Evolutionary conservation across 2,329 filamentous ascomycete species (phyloP).

Genomic region (Botryotinia globosa): DNA sequence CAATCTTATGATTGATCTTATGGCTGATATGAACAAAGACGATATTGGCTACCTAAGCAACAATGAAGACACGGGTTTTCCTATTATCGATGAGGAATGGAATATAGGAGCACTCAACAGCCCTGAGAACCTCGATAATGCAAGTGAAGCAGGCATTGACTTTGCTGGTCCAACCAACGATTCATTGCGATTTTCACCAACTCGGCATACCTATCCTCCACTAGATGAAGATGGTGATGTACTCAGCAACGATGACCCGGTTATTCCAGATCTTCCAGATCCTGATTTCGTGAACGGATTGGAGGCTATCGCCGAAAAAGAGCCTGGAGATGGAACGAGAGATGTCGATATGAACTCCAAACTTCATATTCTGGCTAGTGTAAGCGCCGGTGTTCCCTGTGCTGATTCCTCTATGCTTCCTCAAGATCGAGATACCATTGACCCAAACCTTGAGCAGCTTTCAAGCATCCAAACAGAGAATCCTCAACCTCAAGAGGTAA

Average conservation of each 20-base stretch:
- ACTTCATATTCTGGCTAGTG: neutral
- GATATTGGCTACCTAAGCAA: neutral
- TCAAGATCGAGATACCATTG: neutral
- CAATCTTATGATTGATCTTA: neutral
- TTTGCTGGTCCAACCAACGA: neutral
- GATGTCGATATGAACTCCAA: neutral
- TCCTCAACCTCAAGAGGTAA: neutral
- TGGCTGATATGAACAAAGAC: neutral
- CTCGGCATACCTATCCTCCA: neutral
- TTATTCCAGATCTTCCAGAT: neutral
- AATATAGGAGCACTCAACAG: neutral
- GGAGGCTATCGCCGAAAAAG: neutral
- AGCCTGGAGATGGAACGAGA: neutral
- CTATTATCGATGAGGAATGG: neutral
- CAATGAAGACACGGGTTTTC: neutral
- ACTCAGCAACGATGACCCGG: neutral
- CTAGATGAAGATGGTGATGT: neutral
- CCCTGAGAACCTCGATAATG: neutral
- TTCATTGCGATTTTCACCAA: neutral
- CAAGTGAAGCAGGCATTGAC: neutral
- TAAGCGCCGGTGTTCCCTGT: neutral
- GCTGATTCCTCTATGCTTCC: neutral
- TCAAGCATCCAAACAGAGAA: neutral
- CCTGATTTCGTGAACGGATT: neutral
- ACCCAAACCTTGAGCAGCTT: neutral